Evolutionary conservation across 2,329 filamentous ascomycete species (phyloP), one percentile per base, ranked within the genome.

Genomic region (Diaporthe vaccinii): DNA sequence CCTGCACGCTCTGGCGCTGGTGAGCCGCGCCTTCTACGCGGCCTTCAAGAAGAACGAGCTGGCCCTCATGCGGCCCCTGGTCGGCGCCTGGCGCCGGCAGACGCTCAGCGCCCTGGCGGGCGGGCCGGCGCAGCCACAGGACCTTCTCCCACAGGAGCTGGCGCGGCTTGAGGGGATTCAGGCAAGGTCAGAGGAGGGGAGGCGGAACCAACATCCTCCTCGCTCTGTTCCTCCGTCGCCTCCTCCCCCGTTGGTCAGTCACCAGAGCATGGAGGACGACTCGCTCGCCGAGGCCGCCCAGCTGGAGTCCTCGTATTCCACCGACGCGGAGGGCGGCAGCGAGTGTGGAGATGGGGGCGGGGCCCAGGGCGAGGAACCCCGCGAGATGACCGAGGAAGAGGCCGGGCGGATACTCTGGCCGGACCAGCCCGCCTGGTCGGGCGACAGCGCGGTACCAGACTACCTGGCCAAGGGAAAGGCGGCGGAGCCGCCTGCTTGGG

Each of bases 21-120:
- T 84, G 31, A 86, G 83, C 75, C 83, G 82, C 55, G 80, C 79
- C 5, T 88, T 87, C 76, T 88, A 87, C 53, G 81, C 82, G 9
- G 84, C 85, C 3, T 89, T 86, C 73, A 85, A 87, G 79, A 82
- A 82, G 57, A 83, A 89, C 72, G 85, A 88, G 77, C 80, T 84
- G 3, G 78, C 76, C 15, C 78, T 89, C 15, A 77, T 82, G 65
- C 78, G 78, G 67, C 80, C 78, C 25, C 74, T 84, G 39, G 75
- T 82, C 46, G 79, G 77, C 65, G 78, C 77, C 10, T 76, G 78
- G 39, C 70, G 74, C 34, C 28, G 74, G 28, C 51, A 31, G 58
- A 74, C 71, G 46, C 62, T 74, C 44, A 51, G n/a, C 17, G 20
- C 69, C 17, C 57, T 74, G 46, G 61, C 62, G 22, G 74, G 36